These are phyloP conservation scores for Serpula lacrymans DNA, from an alignment of 768 basidiomycete species.

Conservation along the genomic window DNA sequence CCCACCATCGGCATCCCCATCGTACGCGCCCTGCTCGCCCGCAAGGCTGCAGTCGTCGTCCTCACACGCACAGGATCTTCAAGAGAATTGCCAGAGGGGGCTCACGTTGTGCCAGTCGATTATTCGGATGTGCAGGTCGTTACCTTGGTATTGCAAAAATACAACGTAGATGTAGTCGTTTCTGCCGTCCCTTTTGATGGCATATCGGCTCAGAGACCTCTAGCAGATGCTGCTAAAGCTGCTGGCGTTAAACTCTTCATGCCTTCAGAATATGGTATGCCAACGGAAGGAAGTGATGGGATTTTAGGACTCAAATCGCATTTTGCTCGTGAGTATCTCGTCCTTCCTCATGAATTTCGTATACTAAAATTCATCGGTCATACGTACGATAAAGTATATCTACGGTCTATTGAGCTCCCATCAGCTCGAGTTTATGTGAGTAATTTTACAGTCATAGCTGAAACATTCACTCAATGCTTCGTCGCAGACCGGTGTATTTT, in stretches of 20 bases:
- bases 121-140: conserved; percentile 5
- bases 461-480: too few species aligned
- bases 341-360: background rate
- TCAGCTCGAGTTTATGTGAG: conserved; percentile 20
- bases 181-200: conserved; percentile 18
- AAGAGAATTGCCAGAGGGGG: conserved; percentile 7
- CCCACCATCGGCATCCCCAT: conserved; percentile 33
- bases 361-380: background rate
- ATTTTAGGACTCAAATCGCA: conserved; percentile 13
- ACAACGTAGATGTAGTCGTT: conserved; percentile 23
- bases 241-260: conserved; percentile 27
- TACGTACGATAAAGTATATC: conserved; percentile 5
- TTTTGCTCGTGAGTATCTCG: conserved; percentile 11
- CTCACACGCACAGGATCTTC: conserved; percentile 11
- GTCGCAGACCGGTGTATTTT: conserved; percentile 18
- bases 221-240: conserved; percentile 25
- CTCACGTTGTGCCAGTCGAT: conserved; percentile 6
- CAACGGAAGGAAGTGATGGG: conserved; percentile 10
- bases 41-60: conserved; percentile 10
- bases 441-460: too few species aligned
- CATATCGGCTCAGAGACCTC: conserved; percentile 17
- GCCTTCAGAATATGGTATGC: conserved; percentile 26
- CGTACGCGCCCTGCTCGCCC: conserved; percentile 13
- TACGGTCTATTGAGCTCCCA: conserved; percentile 13
- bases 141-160: conserved; percentile 11